These are phyloP conservation scores for Alternaria atra DNA, from an alignment of 2,329 filamentous ascomycete species.

Conservation along the genomic window DNA sequence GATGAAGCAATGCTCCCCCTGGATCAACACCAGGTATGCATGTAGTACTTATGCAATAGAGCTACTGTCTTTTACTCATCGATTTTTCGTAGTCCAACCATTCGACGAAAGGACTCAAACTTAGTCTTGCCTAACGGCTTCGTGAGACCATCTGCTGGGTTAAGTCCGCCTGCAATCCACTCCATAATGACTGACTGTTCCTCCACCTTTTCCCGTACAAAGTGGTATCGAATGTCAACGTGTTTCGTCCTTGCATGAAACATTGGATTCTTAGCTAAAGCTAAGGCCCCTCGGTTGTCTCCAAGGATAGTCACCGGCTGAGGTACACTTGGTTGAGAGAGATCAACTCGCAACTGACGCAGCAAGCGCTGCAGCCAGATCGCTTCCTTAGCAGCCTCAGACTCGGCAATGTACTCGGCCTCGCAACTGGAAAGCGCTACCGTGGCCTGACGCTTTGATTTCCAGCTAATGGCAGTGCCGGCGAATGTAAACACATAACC, in stretches of 20 bases:
- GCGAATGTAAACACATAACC: not conserved
- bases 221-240: constrained; percentile 25
- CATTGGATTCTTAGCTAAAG: constrained; percentile 18
- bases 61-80: too few relatives aligned
- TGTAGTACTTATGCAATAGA: too few relatives aligned
- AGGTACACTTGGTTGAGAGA: too few relatives aligned
- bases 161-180: not conserved
- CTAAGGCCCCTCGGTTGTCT: constrained; percentile 5
- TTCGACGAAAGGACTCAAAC: not conserved
- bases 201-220: constrained; percentile 11
- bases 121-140: constrained; percentile 1
- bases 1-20: too few relatives aligned
- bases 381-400: too few relatives aligned
- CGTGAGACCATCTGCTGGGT: constrained; percentile 9
- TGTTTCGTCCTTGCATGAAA: constrained; percentile 20
- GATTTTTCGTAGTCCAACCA: too few relatives aligned
- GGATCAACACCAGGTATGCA: too few relatives aligned
- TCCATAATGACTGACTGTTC: not conserved
- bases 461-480: constrained; percentile 22
- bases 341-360: too few relatives aligned
- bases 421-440: constrained; percentile 27
- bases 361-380: too few relatives aligned
- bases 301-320: not conserved
- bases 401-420: constrained; percentile 30
- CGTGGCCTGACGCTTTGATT: constrained; percentile 21